Base-by-base conservation (phyloP, 148 eudicot species). In the Euryodendron excelsum region DNA sequence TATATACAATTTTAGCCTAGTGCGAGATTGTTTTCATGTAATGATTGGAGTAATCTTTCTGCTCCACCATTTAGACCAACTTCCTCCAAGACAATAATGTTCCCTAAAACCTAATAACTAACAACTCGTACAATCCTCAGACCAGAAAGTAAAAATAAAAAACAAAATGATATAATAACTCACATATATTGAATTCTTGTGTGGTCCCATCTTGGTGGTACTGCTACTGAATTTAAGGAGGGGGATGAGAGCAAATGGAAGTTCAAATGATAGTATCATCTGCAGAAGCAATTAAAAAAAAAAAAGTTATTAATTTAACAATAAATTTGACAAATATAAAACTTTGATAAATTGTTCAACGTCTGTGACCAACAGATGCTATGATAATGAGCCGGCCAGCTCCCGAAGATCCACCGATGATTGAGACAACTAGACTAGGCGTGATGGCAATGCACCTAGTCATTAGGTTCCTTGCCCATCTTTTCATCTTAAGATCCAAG, bases 191-290 rank as follows among this genome's bases (percentile, higher is more conserved):
- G 97, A 92, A 81, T 92, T 90, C 78, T 85, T 90, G 84, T 92
- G 92, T 21, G 94, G 97, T 34, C 97, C 97, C 97, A 92, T 87
- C 80, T 92, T 92, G 70, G 88, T 86, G 17, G 89, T n/a, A 59
- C 87, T 74, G 79, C 91, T 88, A 62, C 97, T 92, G 81, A 92
- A 92, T 58, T 92, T 92, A 14, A 92, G 91, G 21, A 92, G 89
- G 10, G 97, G 97, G 62, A 92, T 89, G 47, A 92, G 89, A 33
- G 94, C 92, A 77, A 92, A 92, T 60, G 97, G 97, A 48, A 92
- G 94, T 61, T 92, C 92, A 76, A 92, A 92, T 20, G 97, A 92
- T 48, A 92, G 80, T 61, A 90, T 90, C 97, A 92, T 92, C 97
- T 92, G 84, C 69, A 68, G 76, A 27, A 68, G 3, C 0, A 60